These are phyloP conservation scores for Tricladium varicosporioides DNA, from an alignment of 2,329 filamentous ascomycete genomes.

Conservation along the genomic window DNA sequence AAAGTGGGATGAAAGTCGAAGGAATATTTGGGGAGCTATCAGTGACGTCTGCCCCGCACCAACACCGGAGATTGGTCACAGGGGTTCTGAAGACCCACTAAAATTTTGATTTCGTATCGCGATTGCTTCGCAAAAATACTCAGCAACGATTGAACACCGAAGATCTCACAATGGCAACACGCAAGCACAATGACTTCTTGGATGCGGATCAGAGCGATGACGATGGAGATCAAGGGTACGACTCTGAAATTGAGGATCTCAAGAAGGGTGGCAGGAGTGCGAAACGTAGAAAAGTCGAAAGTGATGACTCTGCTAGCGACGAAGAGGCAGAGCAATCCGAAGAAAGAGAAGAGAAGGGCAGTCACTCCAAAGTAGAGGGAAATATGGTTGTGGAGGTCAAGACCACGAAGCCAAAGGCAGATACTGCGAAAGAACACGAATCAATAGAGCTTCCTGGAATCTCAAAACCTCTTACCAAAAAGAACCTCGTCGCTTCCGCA, in stretches of 20 bases:
- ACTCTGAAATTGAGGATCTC: conserved; percentile 64
- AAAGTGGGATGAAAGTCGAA: conserved; percentile 6
- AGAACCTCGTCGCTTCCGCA: conserved; percentile 65
- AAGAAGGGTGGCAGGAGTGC: conserved; percentile 60
- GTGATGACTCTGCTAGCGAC: conserved; percentile 26
- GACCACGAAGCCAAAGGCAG: conserved; percentile 4
- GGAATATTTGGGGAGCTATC: conserved; percentile 5
- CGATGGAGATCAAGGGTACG: conserved; percentile 50
- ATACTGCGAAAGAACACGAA: conserved; percentile 28
- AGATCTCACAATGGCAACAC: conserved; percentile 54
- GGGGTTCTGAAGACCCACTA: too few relatives aligned
- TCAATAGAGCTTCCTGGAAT: conserved; percentile 45
- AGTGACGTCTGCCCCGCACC: background rate
- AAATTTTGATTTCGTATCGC: too few relatives aligned
- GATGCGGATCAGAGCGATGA: conserved; percentile 58
- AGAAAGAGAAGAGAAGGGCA: conserved; percentile 34
- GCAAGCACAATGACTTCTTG: conserved; percentile 72
- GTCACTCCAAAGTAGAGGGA: conserved; percentile 23
- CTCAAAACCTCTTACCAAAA: conserved; percentile 57
- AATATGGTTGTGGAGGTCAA: conserved; percentile 16
- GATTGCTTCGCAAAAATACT: background rate
- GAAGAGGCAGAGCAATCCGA: too few relatives aligned
- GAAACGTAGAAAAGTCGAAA: conserved; percentile 62
- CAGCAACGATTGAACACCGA: conserved; percentile 1
- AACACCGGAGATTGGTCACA: too few relatives aligned